phyloP scores from a whole-genome alignment of 2,329 filamentous ascomycete genomes.

The Paradendryphiella salina region DNA sequence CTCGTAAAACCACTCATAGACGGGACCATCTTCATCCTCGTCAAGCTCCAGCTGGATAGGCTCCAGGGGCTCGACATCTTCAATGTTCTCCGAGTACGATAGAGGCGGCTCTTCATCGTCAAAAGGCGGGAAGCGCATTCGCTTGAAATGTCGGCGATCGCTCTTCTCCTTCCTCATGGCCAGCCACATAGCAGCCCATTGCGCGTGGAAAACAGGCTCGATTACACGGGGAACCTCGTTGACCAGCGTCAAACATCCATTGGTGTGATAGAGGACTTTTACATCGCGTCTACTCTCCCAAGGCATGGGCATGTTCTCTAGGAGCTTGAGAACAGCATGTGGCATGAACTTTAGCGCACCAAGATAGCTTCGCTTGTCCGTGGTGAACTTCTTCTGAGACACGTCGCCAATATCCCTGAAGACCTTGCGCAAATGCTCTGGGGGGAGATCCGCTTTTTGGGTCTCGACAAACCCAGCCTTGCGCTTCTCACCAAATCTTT shows the following conservation, averaged over 20 bases:
- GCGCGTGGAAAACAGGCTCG: slow-evolving; percentile 94
- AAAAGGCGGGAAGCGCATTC: slow-evolving; percentile 98
- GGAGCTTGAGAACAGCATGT: slow-evolving; percentile 91
- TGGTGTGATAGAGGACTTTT: slow-evolving; percentile 97
- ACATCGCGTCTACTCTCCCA: slow-evolving; percentile 97
- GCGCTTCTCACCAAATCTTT: slow-evolving; percentile 94
- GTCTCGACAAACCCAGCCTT: slow-evolving; percentile 97
- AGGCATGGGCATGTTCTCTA: slow-evolving; percentile 99
- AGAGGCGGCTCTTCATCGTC: slow-evolving; percentile 97
- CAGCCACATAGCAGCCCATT: slow-evolving; percentile 99
- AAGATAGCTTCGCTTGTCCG: slow-evolving; percentile 95
- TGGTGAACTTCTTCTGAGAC: slow-evolving; percentile 98
- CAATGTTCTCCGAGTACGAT: slow-evolving; percentile 98
- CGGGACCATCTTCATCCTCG: slow-evolving; percentile 85
- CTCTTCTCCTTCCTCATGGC: slow-evolving; percentile 98
- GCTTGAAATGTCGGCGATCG: slow-evolving; percentile 92
- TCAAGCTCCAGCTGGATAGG: slow-evolving; percentile 99
- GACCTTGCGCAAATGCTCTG: slow-evolving; percentile 96
- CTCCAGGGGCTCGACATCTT: slow-evolving; percentile 95
- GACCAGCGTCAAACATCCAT: slow-evolving; percentile 93
- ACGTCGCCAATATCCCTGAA: slow-evolving; percentile 98
- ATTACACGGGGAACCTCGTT: slow-evolving; percentile 97
- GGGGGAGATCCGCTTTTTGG: slow-evolving; percentile 98
- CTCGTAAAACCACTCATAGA: slow-evolving; percentile 98
- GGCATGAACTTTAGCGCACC: slow-evolving; percentile 99